Base-by-base conservation (phyloP, 305 asterid genomes). In the Fraxinus greggii region DNA sequence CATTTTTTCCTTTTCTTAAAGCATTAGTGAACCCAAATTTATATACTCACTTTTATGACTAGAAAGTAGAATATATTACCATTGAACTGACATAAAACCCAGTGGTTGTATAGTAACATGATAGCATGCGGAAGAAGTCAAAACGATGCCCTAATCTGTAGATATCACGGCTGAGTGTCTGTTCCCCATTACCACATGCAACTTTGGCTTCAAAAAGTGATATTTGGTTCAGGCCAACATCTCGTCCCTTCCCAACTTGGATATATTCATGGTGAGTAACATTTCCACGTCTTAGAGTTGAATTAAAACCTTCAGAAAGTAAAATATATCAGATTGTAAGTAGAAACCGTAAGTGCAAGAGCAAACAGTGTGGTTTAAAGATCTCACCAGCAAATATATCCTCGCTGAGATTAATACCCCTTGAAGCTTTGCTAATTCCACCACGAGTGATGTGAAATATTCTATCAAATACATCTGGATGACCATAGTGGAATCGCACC, bases 111-210 rank as follows among this genome's bases (percentile, higher is more conserved):
- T 89, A 89, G 89, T 88, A 96, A 86, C 88, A 89, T 15, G 99
- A 96, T 70, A 96, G 89, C 99, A 96, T 96, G 84, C 99, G 98
- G 89, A 96, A 96, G 92, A 96, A 96, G 88, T 96, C 99, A 78
- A 96, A 96, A 80, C 99, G 98, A 79, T 96, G 99, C 26, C 99
- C 99, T 88, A 96, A 86, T 91, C 99, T 90, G 94, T 96, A 96
- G 84, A 96, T 82, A 85, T 96, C 99, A 82, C 99, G 98, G 90
- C 98, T 94, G 79, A 96, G 95, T 7, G 93, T 90, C 95, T 96
- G 99, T 89, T 94, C 99, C 84, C 98, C 99, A 81, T 96, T 96
- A 83, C 99, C 99, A 83, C 99, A 96, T 29, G 99, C 98, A 84
- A 96, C 99, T 91, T 96, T 96, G 77, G 99, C 98, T 87, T 96